A percentile compares a stretch with the other conserved stretches of the same genome.
Conservation (phyloP, 208 protist species). For the Trypanosomatidae sp. region DNA sequence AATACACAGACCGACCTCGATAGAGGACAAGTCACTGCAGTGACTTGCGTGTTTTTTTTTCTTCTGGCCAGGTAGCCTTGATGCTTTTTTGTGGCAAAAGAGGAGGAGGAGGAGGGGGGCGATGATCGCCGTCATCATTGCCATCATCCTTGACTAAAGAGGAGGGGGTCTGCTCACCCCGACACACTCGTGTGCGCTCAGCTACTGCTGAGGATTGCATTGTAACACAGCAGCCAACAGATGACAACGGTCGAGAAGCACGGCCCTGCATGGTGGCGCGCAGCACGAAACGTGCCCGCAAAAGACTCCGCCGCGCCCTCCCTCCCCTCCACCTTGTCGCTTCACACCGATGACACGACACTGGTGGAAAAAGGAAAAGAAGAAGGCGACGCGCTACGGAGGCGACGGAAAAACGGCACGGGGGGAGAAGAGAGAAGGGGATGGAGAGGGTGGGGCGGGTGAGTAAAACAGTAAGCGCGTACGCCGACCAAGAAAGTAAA, state of each 20-base stretch:
- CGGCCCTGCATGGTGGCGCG: not conserved
- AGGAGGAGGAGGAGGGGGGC: not conserved
- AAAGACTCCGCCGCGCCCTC: not conserved
- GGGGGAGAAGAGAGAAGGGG: not conserved
- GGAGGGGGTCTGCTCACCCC: not conserved
- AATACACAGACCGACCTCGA: not conserved
- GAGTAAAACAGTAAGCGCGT: not conserved
- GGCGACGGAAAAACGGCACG: not conserved
- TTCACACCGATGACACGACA: not conserved
- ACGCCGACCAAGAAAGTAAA: not conserved
- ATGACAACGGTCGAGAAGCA: conserved; percentile 1
- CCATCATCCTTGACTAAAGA: not conserved
- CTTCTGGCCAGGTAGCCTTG: not conserved
- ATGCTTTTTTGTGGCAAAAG: not conserved
- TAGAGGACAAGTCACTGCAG: not conserved
- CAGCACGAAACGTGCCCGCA: not conserved
- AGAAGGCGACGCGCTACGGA: not conserved
- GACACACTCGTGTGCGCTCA: conserved; percentile 3
- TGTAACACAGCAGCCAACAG: conserved; percentile 12
- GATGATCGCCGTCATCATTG: not conserved
- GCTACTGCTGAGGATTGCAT: not conserved
- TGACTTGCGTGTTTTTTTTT: not conserved
- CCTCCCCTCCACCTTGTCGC: not conserved
- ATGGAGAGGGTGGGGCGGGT: not conserved
- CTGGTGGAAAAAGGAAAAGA: not conserved